phyloP scores from a whole-genome alignment of 2,329 filamentous ascomycete species.

The Pseudogymnoascus verrucosus region DNA sequence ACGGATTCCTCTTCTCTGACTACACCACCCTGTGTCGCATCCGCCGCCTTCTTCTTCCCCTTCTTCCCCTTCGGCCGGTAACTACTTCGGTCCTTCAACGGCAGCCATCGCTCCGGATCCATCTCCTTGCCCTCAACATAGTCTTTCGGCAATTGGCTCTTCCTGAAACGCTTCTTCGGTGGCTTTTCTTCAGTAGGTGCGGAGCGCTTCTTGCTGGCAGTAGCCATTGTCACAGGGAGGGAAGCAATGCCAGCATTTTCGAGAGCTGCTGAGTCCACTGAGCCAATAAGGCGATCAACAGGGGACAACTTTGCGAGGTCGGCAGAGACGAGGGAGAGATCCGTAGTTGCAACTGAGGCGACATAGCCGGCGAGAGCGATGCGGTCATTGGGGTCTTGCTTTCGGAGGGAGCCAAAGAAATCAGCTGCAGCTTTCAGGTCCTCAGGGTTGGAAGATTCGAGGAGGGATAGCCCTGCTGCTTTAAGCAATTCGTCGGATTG shows the following conservation, averaged over 20 bases:
- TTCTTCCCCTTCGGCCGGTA: conserved; percentile 90
- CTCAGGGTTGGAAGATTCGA: conserved; percentile 62
- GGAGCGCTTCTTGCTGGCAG: conserved; percentile 41
- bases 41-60: conserved; percentile 72
- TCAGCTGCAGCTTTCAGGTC: conserved; percentile 64
- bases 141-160: conserved; percentile 60
- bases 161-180: conserved; percentile 50
- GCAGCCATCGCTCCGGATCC: conserved; percentile 90
- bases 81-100: conserved; percentile 76
- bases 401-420: conserved; percentile 68
- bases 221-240: conserved; percentile 32
- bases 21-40: conserved; percentile 77
- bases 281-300: conserved; percentile 51
- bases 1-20: conserved; percentile 66
- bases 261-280: conserved; percentile 53
- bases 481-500: conserved; percentile 60
- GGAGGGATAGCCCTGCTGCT: conserved; percentile 74
- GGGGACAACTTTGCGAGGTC: conserved; percentile 52
- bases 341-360: conserved; percentile 63
- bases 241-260: conserved; percentile 57
- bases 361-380: conserved; percentile 76
- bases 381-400: conserved; percentile 57
- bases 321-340: conserved; percentile 47
- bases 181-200: conserved; percentile 29
- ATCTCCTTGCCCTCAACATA: conserved; percentile 70